phyloP scores from a whole-genome alignment of 2,329 filamentous ascomycete species.

The Apiospora sp. region DNA sequence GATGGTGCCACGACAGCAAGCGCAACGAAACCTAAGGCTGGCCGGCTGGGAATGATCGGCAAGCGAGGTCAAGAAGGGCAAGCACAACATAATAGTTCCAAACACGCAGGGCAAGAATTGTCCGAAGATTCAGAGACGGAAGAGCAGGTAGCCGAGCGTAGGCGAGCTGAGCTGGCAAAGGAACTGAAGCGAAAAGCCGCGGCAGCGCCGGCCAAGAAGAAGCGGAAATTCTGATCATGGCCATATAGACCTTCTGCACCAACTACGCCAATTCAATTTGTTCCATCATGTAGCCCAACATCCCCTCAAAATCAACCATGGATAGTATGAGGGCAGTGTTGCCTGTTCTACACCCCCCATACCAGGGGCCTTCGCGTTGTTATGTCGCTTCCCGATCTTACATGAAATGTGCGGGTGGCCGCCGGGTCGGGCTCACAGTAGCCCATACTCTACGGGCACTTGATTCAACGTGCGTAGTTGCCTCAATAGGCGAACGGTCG shows the following conservation, averaged over 20 bases:
- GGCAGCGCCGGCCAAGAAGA: slow-evolving; percentile 62
- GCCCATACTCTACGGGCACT: not conserved
- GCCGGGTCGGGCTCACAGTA: slow-evolving; percentile 7
- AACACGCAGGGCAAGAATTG: slow-evolving; percentile 2
- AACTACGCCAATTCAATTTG: not conserved
- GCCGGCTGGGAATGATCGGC: slow-evolving; percentile 37
- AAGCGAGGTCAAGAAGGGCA: slow-evolving; percentile 26
- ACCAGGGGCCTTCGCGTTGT: not conserved
- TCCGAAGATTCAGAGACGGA: slow-evolving; percentile 37
- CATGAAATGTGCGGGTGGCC: slow-evolving; percentile 6
- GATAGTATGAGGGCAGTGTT: not conserved
- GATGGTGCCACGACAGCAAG: slow-evolving; percentile 26
- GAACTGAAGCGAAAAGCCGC: slow-evolving; percentile 59
- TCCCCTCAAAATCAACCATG: not conserved
- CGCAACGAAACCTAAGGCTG: slow-evolving; percentile 1
- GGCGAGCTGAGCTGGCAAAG: slow-evolving; percentile 58
- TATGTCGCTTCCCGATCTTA: not conserved
- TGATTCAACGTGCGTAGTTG: not conserved
- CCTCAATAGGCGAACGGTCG: slow-evolving; percentile 13
- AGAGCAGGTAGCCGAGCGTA: slow-evolving; percentile 53
- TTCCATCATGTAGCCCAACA: not conserved
- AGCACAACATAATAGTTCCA: slow-evolving; percentile 19
- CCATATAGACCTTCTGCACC: not conserved
- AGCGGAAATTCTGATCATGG: slow-evolving; percentile 57
- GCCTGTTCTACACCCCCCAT: slow-evolving; percentile 4